Evolutionary conservation across 306 rosid species (phyloP).

Genomic region (Citrullus mucosospermus): DNA sequence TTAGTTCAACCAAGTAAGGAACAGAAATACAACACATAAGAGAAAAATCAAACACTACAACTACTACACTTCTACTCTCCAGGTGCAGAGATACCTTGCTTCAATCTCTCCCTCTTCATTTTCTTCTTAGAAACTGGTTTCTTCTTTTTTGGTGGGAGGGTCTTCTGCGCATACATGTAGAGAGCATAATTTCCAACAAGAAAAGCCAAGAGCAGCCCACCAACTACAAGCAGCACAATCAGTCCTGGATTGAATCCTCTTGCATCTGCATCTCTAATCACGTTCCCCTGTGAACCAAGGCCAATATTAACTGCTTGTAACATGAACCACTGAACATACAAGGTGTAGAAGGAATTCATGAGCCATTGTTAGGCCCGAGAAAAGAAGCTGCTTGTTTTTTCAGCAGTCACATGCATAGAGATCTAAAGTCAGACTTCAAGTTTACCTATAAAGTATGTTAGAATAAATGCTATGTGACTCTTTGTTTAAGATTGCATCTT

Average conservation of each 20-base stretch:
- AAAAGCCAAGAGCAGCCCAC: conserved; percentile 48
- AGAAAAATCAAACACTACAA: neutral
- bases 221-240: conserved; percentile 64
- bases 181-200: conserved; percentile 61
- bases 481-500: too few relatives aligned
- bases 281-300: conserved; percentile 19
- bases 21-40: neutral
- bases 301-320: neutral
- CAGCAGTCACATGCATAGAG: neutral
- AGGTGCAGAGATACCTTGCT: conserved; percentile 94
- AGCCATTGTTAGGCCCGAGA: neutral
- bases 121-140: conserved; percentile 93
- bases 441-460: neutral
- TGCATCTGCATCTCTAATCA: conserved; percentile 34
- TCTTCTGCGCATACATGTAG: conserved; percentile 68
- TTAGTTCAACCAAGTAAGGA: neutral
- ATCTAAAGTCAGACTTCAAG: neutral
- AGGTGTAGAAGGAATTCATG: neutral
- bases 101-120: conserved; percentile 84
- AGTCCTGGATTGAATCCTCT: conserved; percentile 79
- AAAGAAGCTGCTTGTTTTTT: neutral
- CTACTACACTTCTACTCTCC: conserved; percentile 45
- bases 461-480: too few relatives aligned
- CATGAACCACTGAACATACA: neutral
- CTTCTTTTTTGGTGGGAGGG: conserved; percentile 73